These are phyloP conservation scores for Phoma sp. DNA, from an alignment of 2,329 filamentous ascomycete species.

Conservation along the genomic window DNA sequence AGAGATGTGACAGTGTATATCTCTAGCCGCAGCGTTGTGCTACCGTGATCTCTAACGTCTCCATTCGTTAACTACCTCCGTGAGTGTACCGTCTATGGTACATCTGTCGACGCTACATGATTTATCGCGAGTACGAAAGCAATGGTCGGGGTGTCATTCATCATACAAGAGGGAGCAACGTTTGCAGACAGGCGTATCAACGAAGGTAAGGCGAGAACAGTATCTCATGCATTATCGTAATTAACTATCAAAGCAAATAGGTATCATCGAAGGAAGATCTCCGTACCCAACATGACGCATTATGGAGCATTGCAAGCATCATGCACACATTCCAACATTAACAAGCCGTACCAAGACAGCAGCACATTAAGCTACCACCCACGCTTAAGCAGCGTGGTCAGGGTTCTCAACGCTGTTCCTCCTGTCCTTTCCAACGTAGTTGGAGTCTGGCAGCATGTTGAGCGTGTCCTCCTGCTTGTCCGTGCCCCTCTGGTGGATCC, in stretches of 20 bases:
- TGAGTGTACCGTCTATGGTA: too few relatives aligned
- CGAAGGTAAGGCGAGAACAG: neutral
- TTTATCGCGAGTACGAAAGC: too few relatives aligned
- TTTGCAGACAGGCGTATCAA: too few relatives aligned
- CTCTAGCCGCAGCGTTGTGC: too few relatives aligned
- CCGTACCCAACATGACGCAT: neutral
- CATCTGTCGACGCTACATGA: too few relatives aligned
- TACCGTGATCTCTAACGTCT: too few relatives aligned
- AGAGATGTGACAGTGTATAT: too few relatives aligned
- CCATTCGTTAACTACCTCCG: too few relatives aligned
- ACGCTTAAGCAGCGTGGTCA: slow-evolving; percentile 16
- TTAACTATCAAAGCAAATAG: slow-evolving; percentile 12
- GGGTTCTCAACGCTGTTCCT: slow-evolving; percentile 35
- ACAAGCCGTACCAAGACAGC: neutral
- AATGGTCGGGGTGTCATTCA: too few relatives aligned
- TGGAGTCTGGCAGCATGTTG: slow-evolving; percentile 63
- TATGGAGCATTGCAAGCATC: slow-evolving; percentile 5
- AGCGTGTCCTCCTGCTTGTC: slow-evolving; percentile 72
- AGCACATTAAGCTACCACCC: neutral
- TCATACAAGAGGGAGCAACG: too few relatives aligned
- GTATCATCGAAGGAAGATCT: slow-evolving; percentile 12
- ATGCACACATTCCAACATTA: neutral
- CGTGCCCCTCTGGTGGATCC: slow-evolving; percentile 69
- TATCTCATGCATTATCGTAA: slow-evolving; percentile 4
- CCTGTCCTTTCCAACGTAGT: slow-evolving; percentile 41